phyloP scores from a whole-genome alignment of 2,329 filamentous ascomycete species.

The Ceratocystis lukuohia region DNA sequence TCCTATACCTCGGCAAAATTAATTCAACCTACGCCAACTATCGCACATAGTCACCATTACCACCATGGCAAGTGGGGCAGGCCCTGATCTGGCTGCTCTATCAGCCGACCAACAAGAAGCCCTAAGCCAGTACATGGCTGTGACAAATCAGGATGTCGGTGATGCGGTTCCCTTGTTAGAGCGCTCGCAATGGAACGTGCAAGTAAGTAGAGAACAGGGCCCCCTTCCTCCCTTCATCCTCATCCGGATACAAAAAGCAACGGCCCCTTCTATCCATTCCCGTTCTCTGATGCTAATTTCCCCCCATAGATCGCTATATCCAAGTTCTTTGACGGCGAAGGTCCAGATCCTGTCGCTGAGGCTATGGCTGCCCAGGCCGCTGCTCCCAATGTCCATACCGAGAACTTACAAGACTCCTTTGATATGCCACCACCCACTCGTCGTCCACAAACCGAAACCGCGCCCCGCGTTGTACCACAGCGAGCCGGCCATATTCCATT shows the following conservation, averaged over 20 bases:
- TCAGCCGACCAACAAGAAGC: constrained; percentile 66
- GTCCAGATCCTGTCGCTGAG: constrained; percentile 66
- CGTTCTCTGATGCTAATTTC: not conserved
- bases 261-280: not conserved
- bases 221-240: not conserved
- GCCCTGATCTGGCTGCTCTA: constrained; percentile 43
- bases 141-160: constrained; percentile 69
- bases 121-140: constrained; percentile 73
- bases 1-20: not conserved
- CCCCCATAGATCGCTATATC: constrained; percentile 69
- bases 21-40: too few relatives aligned
- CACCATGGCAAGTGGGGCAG: constrained; percentile 32
- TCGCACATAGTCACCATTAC: not conserved
- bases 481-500: constrained; percentile 62
- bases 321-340: constrained; percentile 96
- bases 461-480: constrained; percentile 73
- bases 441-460: constrained; percentile 42
- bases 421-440: constrained; percentile 24
- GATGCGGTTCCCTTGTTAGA: constrained; percentile 68
- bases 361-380: constrained; percentile 54
- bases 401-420: constrained; percentile 57
- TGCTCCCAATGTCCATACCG: constrained; percentile 49
- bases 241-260: not conserved
- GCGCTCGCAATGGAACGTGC: constrained; percentile 91
- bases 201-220: constrained; percentile 40